A percentile compares a stretch with the other conserved stretches of the same genome.
Evolutionary conservation across 163 green algal species (phyloP).

Genomic region (Scenedesmus sp.): DNA sequence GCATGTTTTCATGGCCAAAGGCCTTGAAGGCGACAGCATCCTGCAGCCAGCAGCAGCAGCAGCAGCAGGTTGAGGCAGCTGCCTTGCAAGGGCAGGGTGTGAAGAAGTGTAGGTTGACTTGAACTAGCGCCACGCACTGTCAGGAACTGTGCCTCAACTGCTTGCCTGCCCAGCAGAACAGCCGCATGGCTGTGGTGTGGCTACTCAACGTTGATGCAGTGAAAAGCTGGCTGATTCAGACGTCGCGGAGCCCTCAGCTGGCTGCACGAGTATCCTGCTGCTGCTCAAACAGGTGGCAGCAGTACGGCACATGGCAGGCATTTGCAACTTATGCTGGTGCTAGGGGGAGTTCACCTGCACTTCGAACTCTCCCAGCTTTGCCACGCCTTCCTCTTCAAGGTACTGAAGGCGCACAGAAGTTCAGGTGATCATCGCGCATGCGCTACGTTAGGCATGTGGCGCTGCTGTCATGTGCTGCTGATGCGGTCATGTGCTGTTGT

Average conservation of each 20-base stretch:
- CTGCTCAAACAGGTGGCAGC: neutral
- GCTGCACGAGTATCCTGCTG: neutral
- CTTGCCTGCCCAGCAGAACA: neutral
- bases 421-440: neutral
- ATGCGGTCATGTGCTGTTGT: neutral
- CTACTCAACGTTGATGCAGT: neutral
- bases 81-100: neutral
- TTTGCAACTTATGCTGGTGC: neutral
- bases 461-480: neutral
- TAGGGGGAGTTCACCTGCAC: constrained; percentile 48
- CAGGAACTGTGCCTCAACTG: neutral
- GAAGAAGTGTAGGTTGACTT: too few relatives aligned
- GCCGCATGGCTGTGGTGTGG: too few relatives aligned
- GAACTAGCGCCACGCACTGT: too few relatives aligned
- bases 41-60: constrained; percentile 33
- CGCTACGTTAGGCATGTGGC: neutral
- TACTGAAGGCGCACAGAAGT: constrained; percentile 9
- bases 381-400: constrained; percentile 57
- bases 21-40: constrained; percentile 56
- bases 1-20: constrained; percentile 58
- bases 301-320: neutral
- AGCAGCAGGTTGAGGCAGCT: neutral
- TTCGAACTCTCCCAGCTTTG: constrained; percentile 65
- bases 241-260: neutral
- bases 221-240: neutral